phyloP scores from a whole-genome alignment of 2,329 filamentous ascomycete species.

The Hansfordia pulvinata region DNA sequence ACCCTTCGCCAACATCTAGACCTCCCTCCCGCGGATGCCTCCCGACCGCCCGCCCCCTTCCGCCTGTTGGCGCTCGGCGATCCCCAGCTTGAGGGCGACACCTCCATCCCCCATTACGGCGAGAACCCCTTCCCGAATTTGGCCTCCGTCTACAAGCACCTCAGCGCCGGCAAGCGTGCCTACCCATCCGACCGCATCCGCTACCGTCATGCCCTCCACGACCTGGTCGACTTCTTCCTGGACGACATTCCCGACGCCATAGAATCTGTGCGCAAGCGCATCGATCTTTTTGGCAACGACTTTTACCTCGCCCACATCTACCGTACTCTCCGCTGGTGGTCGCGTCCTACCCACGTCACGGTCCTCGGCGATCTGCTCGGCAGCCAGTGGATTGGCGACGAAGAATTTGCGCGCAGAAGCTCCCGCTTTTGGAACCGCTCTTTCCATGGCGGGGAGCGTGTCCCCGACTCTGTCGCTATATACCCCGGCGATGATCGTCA shows the following conservation, averaged over 20 bases:
- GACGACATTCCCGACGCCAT: slow-evolving; percentile 58
- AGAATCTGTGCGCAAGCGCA: slow-evolving; percentile 56
- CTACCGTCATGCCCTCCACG: slow-evolving; percentile 38
- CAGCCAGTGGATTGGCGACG: slow-evolving; percentile 85
- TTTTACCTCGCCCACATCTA: slow-evolving; percentile 91
- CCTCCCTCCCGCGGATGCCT: slow-evolving; percentile 11
- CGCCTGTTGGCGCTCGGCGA: slow-evolving; percentile 80
- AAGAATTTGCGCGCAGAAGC: slow-evolving; percentile 66
- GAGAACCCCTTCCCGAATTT: slow-evolving; percentile 40
- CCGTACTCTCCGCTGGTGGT: slow-evolving; percentile 71
- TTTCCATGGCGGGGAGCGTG: slow-evolving; percentile 53
- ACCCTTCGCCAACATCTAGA: slow-evolving; percentile 19
- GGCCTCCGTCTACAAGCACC: slow-evolving; percentile 28
- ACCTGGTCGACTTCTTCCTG: slow-evolving; percentile 44
- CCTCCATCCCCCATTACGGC: slow-evolving; percentile 54
- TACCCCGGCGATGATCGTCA: slow-evolving; percentile 35
- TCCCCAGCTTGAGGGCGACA: slow-evolving; percentile 87
- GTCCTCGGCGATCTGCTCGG: slow-evolving; percentile 87
- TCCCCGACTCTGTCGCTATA: slow-evolving; percentile 40
- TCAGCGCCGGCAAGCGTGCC: slow-evolving; percentile 29
- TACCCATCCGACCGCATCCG: slow-evolving; percentile 36
- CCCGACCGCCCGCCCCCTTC: slow-evolving; percentile 68
- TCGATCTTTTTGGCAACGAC: slow-evolving; percentile 91
- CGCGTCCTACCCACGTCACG: slow-evolving; percentile 69
- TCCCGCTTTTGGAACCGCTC: slow-evolving; percentile 69